Conservation (phyloP, 371 early-diverging fungal genomes). For the Actinomortierella ambigua region DNA sequence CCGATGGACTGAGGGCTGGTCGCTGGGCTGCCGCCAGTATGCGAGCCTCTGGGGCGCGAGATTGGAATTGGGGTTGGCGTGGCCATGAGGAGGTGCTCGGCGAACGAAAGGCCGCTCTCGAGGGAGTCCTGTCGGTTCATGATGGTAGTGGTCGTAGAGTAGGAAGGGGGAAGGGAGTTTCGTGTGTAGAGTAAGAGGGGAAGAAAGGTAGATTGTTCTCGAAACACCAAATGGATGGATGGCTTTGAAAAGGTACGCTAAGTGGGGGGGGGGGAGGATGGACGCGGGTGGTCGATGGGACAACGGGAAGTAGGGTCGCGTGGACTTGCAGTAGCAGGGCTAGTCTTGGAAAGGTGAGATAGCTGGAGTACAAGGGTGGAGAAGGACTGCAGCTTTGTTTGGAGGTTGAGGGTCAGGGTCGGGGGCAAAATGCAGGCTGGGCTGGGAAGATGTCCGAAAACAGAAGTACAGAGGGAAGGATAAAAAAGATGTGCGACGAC, state of each 20-base stretch:
- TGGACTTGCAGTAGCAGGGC: conserved; percentile 13
- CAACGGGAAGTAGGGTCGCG: background rate
- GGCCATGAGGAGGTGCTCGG: conserved; percentile 33
- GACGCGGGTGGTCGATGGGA: conserved; percentile 1
- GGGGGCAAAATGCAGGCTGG: conserved; percentile 21
- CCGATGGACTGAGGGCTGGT: conserved; percentile 22
- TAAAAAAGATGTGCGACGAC: conserved; percentile 8
- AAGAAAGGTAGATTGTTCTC: no score
- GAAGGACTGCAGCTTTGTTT: background rate
- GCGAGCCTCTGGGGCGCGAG: conserved; percentile 10
- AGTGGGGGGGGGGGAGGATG: background rate
- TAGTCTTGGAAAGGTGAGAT: conserved; percentile 35
- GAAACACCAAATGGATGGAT: no score
- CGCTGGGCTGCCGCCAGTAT: conserved; percentile 5
- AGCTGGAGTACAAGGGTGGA: conserved; percentile 2
- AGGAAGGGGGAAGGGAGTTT: conserved; percentile 6
- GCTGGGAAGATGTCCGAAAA: conserved; percentile 28
- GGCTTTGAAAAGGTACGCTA: background rate
- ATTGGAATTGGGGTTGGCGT: conserved; percentile 33
- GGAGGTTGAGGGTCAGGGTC: background rate
- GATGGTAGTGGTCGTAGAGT: conserved; percentile 1
- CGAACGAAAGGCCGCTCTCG: conserved; percentile 18
- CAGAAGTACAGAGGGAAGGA: no score
- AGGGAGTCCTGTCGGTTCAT: conserved; percentile 7
- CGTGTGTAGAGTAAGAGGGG: no score